A percentile compares a stretch with the other conserved stretches of the same genome.
Evolutionary conservation across 352 stramenopile genomes (phyloP).

Genomic region (Phytophthora chlamydospora): DNA sequence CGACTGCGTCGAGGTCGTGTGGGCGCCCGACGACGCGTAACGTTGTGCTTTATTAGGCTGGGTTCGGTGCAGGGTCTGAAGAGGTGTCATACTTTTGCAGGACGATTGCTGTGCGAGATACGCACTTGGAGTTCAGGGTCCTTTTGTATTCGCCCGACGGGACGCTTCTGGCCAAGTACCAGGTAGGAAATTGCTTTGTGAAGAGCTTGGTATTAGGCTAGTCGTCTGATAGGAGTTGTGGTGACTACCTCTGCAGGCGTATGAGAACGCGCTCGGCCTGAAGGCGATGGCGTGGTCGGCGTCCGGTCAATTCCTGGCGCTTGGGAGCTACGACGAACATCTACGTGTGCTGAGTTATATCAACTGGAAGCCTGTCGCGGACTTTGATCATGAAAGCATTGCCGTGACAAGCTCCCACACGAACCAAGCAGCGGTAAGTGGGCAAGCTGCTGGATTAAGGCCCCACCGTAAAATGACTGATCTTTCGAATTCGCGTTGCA

Average conservation of each 20-base stretch:
- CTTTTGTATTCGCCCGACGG: conserved; percentile 76
- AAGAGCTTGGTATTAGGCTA: no score
- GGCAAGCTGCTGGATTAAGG: neutral
- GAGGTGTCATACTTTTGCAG: neutral
- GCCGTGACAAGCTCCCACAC: conserved; percentile 48
- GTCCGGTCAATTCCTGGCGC: conserved; percentile 76
- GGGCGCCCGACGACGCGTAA: conserved; percentile 75
- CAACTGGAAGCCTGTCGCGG: conserved; percentile 76
- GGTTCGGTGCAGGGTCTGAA: neutral
- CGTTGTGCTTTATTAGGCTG: conserved; percentile 11
- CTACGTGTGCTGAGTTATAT: conserved; percentile 78
- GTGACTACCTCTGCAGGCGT: conserved; percentile 47
- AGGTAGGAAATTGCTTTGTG: conserved; percentile 42
- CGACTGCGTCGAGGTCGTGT: conserved; percentile 76
- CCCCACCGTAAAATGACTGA: no score
- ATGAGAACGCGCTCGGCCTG: conserved; percentile 79
- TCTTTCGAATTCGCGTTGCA: conserved; percentile 15
- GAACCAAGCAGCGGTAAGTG: conserved; percentile 54
- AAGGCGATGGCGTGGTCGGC: conserved; percentile 80
- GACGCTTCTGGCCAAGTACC: conserved; percentile 66
- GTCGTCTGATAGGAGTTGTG: no score
- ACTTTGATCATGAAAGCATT: conserved; percentile 74
- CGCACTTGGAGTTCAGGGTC: conserved; percentile 74
- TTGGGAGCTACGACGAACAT: conserved; percentile 83
- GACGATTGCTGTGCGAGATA: conserved; percentile 76